phyloP scores from a whole-genome alignment of 1,284 basidiomycete species.

The Rhodotorula sp. region DNA sequence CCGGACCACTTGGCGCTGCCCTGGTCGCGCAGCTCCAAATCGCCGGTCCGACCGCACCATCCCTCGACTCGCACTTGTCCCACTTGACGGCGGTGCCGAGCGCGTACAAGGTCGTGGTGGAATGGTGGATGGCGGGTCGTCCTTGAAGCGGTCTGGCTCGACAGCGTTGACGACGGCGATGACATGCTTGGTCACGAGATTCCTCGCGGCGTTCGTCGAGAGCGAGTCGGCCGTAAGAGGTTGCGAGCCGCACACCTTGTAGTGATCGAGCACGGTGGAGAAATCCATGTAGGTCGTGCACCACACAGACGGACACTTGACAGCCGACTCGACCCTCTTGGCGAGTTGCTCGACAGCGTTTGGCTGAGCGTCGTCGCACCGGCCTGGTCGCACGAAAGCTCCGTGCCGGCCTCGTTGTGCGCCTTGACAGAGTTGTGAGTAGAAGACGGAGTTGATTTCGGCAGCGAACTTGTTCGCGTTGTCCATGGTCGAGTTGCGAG shows the following conservation, averaged over 20 bases:
- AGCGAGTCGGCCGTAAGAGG: not conserved
- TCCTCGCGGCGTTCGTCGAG: not conserved
- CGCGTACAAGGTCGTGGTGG: slow-evolving; percentile 9
- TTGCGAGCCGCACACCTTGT: not conserved
- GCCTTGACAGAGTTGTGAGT: slow-evolving; percentile 6
- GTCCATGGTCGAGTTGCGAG: not conserved
- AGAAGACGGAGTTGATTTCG: not conserved
- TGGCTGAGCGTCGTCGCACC: not conserved
- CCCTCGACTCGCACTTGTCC: not conserved
- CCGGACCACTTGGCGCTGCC: not conserved
- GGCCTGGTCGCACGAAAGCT: not conserved
- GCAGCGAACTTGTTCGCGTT: not conserved
- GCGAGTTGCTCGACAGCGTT: not conserved
- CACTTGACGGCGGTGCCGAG: slow-evolving; percentile 21
- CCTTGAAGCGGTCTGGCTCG: not conserved
- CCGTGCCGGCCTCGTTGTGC: not conserved
- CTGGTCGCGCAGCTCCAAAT: not conserved
- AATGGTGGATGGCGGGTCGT: not conserved
- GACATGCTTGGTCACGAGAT: slow-evolving; percentile 8
- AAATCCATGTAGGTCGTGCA: slow-evolving; percentile 5
- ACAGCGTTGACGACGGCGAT: not conserved
- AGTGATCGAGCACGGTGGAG: slow-evolving; percentile 27
- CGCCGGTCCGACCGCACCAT: not conserved
- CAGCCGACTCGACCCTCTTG: not conserved
- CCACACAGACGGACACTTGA: not conserved